These are phyloP conservation scores for Areca catechu DNA, from an alignment of 176 grass and related monocot species.

Conservation along the genomic window DNA sequence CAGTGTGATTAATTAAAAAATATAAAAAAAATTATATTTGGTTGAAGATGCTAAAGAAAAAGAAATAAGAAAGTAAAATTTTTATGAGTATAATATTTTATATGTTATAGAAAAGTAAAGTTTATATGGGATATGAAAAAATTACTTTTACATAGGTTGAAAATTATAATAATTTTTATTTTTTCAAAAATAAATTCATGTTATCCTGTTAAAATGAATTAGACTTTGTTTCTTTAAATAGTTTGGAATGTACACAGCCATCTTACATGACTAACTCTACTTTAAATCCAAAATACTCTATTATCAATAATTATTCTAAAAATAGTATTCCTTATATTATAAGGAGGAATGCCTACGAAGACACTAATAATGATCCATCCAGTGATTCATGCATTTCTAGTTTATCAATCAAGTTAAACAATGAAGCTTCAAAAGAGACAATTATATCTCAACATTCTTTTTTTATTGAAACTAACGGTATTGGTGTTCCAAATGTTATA, in stretches of 20 bases:
- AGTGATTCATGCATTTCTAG: slow-evolving; percentile 17
- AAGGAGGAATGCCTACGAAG: slow-evolving; percentile 21
- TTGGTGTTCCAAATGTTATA: slow-evolving; percentile 34
- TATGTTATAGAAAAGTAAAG: too few species aligned
- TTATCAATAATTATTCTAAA: slow-evolving; percentile 21
- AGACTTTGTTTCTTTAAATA: slow-evolving; percentile 26
- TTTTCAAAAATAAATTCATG: too few species aligned
- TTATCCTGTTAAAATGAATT: too few species aligned
- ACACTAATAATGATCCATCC: slow-evolving; percentile 20
- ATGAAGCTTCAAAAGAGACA: too few species aligned
- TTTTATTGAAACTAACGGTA: slow-evolving; percentile 61
- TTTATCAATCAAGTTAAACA: neutral
- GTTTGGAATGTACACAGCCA: slow-evolving; percentile 12
- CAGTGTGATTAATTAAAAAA: too few species aligned
- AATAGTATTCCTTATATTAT: slow-evolving; percentile 21
- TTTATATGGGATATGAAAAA: too few species aligned
- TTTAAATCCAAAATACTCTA: slow-evolving; percentile 17
- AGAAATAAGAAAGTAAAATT: too few species aligned
- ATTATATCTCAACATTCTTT: neutral
- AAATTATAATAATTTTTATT: too few species aligned
- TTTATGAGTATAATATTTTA: too few species aligned
- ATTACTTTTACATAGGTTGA: too few species aligned
- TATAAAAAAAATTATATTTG: too few species aligned
- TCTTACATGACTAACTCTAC: slow-evolving; percentile 10
- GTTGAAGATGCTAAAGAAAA: too few species aligned